Evolutionary conservation across 164 flowering plant genomes (phyloP).

Genomic region (Magnolia officinalis): DNA sequence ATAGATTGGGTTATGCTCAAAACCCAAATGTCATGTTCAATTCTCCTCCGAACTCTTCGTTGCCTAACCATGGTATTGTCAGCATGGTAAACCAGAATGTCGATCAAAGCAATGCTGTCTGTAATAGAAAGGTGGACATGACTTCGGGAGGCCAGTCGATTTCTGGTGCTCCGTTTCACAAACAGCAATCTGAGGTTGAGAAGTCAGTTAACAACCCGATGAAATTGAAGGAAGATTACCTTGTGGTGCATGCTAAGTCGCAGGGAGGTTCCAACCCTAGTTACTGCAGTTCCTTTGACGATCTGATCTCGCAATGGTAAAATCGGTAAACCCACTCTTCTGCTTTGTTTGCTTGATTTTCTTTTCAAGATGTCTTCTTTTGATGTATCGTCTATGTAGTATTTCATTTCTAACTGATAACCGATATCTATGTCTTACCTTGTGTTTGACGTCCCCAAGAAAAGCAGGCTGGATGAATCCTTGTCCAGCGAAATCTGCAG

Average conservation of each 20-base stretch:
- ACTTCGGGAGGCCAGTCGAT: slow-evolving; percentile 24
- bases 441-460: not conserved
- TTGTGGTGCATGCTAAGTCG: slow-evolving; percentile 28
- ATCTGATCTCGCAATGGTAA: slow-evolving; percentile 45
- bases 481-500: not conserved
- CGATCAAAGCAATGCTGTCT: slow-evolving; percentile 22
- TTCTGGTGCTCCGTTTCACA: slow-evolving; percentile 24
- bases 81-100: slow-evolving; percentile 22
- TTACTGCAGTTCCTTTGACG: slow-evolving; percentile 51
- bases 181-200: slow-evolving; percentile 27
- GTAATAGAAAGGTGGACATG: slow-evolving; percentile 23
- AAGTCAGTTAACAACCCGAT: slow-evolving; percentile 25
- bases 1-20: slow-evolving; percentile 21
- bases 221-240: slow-evolving; percentile 32
- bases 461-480: not conserved
- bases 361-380: not conserved
- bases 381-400: too few species aligned
- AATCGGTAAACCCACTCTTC: slow-evolving; percentile 32
- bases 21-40: slow-evolving; percentile 23
- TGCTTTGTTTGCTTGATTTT: not conserved
- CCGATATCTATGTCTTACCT: not conserved
- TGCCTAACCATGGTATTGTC: slow-evolving; percentile 24
- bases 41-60: slow-evolving; percentile 24
- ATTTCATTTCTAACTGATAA: not conserved
- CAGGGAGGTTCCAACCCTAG: slow-evolving; percentile 28